Conservation (phyloP, 2,329 filamentous ascomycete species). For the Raffaelea ambrosiae region DNA sequence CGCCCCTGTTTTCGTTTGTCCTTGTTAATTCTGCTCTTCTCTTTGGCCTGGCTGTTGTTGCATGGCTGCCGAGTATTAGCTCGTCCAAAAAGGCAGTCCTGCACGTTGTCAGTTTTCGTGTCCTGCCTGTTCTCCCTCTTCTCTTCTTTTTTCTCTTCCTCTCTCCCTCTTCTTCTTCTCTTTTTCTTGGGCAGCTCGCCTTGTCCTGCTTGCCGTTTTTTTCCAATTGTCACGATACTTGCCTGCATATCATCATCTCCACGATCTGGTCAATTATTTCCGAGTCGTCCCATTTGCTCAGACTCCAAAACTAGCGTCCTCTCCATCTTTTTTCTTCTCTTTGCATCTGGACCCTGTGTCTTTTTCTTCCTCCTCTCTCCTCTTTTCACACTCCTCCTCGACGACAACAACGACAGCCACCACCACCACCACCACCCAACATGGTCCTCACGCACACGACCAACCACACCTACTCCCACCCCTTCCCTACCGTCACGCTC, state of each 20-base stretch:
- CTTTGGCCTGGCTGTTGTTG: background rate
- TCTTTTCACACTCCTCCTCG: no score
- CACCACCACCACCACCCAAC: constrained; percentile 19
- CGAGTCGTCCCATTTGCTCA: no score
- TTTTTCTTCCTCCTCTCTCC: background rate
- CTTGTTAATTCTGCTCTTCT: background rate
- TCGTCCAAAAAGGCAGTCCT: background rate
- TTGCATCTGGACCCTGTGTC: background rate
- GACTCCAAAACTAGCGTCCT: no score
- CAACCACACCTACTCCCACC: constrained; percentile 68
- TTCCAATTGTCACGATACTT: background rate
- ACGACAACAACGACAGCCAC: no score
- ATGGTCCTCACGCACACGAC: constrained; percentile 59
- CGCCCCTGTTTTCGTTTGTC: background rate
- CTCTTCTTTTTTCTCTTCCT: background rate
- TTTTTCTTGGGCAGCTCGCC: background rate
- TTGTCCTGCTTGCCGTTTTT: background rate
- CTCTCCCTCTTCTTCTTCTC: background rate
- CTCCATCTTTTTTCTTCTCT: background rate
- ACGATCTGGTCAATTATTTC: no score
- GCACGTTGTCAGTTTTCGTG: background rate
- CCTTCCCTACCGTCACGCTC: constrained; percentile 76
- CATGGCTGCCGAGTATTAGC: background rate
- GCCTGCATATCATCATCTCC: background rate
- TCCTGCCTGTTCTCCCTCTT: background rate